Percentiles rank a stretch among this genome's conserved stretches.
These are phyloP conservation scores for Agaricus blazei DNA, from an alignment of 768 basidiomycete genomes.

Conservation along the genomic window DNA sequence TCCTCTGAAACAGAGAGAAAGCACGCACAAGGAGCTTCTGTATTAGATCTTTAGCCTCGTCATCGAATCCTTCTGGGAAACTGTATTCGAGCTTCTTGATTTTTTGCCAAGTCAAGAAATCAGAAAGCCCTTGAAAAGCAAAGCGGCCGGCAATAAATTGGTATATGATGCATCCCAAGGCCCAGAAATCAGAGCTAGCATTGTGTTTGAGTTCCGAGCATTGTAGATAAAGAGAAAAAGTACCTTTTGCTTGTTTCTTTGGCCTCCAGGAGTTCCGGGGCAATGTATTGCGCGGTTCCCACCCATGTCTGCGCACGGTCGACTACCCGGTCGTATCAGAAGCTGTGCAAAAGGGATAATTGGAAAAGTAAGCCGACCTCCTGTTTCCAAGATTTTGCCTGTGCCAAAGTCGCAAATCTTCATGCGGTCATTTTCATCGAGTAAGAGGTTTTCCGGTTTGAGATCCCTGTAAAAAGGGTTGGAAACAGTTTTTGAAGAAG, in stretches of 20 bases:
- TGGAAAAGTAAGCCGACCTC: conserved; percentile 4
- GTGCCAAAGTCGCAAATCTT: conserved; percentile 98
- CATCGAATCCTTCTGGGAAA: conserved; percentile 84
- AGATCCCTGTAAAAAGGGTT: conserved; percentile 39
- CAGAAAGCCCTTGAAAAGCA: conserved; percentile 86
- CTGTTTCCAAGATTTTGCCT: conserved; percentile 17
- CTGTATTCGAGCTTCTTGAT: conserved; percentile 85
- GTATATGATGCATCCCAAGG: conserved; percentile 89
- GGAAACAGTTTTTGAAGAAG: background rate
- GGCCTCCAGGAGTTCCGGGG: conserved; percentile 49
- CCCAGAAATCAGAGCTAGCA: conserved; percentile 88
- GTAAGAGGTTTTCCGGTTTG: conserved; percentile 84
- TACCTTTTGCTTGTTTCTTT: conserved; percentile 77
- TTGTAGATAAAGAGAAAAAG: conserved; percentile 12
- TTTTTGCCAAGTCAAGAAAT: conserved; percentile 94
- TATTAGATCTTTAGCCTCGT: conserved; percentile 76
- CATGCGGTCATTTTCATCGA: conserved; percentile 83
- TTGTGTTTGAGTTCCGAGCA: conserved; percentile 10
- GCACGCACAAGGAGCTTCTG: conserved; percentile 64
- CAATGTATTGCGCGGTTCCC: conserved; percentile 23
- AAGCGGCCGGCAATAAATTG: conserved; percentile 91
- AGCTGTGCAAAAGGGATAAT: background rate
- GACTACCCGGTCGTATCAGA: conserved; percentile 10
- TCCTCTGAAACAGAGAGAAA: background rate
- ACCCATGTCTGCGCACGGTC: conserved; percentile 29